Percentiles rank a stretch among this genome's conserved stretches.
phyloP scores from a whole-genome alignment of 371 early-diverging fungal species.

The Fennellomyces sp. region DNA sequence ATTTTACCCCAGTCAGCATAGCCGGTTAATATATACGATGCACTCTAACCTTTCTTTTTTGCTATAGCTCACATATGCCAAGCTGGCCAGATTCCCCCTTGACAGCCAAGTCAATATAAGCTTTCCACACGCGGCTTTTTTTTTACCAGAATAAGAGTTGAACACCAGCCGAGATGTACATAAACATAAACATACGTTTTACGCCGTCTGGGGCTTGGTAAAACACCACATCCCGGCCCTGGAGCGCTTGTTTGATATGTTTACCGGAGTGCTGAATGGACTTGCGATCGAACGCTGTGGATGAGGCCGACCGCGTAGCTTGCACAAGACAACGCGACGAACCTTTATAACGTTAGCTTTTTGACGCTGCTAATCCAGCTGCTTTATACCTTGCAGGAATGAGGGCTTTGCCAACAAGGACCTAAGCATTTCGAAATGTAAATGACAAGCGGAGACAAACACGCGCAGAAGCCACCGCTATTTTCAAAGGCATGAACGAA shows the following conservation, averaged over 20 bases:
- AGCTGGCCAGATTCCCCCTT: constrained; percentile 55
- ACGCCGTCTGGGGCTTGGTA: constrained; percentile 46
- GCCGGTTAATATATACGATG: neutral
- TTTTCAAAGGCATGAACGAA: neutral
- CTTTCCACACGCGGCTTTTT: neutral
- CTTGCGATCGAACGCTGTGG: constrained; percentile 11
- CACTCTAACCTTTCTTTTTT: constrained; percentile 35
- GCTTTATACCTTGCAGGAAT: neutral
- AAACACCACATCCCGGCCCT: constrained; percentile 42
- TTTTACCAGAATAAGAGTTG: constrained; percentile 54
- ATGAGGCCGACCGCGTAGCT: neutral
- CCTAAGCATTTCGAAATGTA: neutral
- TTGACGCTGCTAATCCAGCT: too few species aligned
- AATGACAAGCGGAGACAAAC: neutral
- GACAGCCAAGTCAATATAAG: neutral
- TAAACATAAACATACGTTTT: constrained; percentile 38
- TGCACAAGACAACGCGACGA: neutral
- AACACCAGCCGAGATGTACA: constrained; percentile 54
- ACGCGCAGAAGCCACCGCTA: too few species aligned
- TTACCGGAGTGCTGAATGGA: constrained; percentile 15
- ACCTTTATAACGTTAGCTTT: too few species aligned
- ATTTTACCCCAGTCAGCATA: neutral
- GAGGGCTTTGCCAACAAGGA: neutral
- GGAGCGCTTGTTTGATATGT: constrained; percentile 35
- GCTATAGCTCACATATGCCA: constrained; percentile 47